Conservation (phyloP, 2,329 filamentous ascomycete species). For the Cryphonectria nitschkei region DNA sequence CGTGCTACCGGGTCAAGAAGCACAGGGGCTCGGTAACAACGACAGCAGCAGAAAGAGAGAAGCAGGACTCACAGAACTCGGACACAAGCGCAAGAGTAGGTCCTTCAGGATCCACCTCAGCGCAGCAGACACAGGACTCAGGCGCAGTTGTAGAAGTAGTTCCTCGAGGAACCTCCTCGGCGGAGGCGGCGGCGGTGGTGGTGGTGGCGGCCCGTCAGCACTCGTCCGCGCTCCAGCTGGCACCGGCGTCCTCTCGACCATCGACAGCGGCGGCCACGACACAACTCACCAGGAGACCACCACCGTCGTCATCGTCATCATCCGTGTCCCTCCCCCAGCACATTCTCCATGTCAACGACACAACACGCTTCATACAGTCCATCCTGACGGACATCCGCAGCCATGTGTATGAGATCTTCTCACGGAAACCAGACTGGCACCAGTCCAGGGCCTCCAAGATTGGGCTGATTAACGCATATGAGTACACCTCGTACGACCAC, state of each 20-base stretch:
- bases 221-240: not conserved
- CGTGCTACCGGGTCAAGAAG: constrained; percentile 28
- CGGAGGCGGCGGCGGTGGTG: too few species aligned
- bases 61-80: not conserved
- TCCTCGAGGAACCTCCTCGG: not conserved
- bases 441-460: constrained; percentile 19
- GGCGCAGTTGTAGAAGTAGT: not conserved
- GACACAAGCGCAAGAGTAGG: not conserved
- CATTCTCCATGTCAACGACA: constrained; percentile 25
- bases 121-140: not conserved
- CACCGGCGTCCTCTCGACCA: not conserved
- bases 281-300: not conserved
- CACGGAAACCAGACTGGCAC: constrained; percentile 28
- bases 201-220: not conserved
- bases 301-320: not conserved
- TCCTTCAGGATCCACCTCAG: not conserved
- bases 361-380: constrained; percentile 26
- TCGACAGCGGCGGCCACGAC: not conserved
- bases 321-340: constrained; percentile 6
- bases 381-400: constrained; percentile 30
- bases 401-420: constrained; percentile 30
- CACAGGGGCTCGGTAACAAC: constrained; percentile 13
- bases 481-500: constrained; percentile 30
- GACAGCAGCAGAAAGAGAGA: not conserved
- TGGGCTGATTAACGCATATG: constrained; percentile 29